These are phyloP conservation scores for Madurella fahalii DNA, from an alignment of 2,329 filamentous ascomycete genomes.

Conservation along the genomic window DNA sequence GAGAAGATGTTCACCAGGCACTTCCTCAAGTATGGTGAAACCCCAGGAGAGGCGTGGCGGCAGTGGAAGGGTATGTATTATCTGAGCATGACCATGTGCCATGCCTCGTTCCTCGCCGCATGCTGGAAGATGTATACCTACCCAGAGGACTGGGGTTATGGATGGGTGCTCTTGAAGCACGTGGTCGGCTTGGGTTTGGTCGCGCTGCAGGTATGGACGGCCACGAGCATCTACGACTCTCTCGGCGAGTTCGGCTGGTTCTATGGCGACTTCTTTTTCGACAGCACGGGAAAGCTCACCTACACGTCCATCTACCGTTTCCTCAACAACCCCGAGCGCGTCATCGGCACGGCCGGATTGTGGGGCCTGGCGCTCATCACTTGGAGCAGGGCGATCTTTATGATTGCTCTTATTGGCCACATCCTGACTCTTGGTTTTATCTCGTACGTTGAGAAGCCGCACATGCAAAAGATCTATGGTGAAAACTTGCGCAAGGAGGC, in stretches of 20 bases:
- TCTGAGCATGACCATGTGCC: slow-evolving; percentile 85
- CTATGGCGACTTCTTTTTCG: slow-evolving; percentile 98
- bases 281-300: slow-evolving; percentile 80
- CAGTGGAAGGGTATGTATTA: slow-evolving; percentile 98
- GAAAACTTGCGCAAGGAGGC: slow-evolving; percentile 78
- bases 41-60: slow-evolving; percentile 84
- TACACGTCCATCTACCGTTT: slow-evolving; percentile 98
- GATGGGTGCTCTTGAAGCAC: slow-evolving; percentile 81
- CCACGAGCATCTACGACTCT: slow-evolving; percentile 88
- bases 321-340: slow-evolving; percentile 92
- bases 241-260: slow-evolving; percentile 99
- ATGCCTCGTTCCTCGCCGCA: slow-evolving; percentile 81
- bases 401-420: slow-evolving; percentile 81
- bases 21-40: slow-evolving; percentile 95
- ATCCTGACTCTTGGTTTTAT: slow-evolving; percentile 83
- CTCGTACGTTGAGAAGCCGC: slow-evolving; percentile 87
- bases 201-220: slow-evolving; percentile 87
- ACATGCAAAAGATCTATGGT: slow-evolving; percentile 98
- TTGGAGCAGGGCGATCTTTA: slow-evolving; percentile 80
- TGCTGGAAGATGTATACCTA: slow-evolving; percentile 94
- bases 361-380: slow-evolving; percentile 95
- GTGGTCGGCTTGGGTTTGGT: slow-evolving; percentile 78
- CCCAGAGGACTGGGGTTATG: slow-evolving; percentile 82
- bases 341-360: slow-evolving; percentile 88
- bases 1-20: slow-evolving; percentile 95